Evolutionary conservation across 139 green algal genomes (phyloP).

Genomic region (Tetraselmis striata): DNA sequence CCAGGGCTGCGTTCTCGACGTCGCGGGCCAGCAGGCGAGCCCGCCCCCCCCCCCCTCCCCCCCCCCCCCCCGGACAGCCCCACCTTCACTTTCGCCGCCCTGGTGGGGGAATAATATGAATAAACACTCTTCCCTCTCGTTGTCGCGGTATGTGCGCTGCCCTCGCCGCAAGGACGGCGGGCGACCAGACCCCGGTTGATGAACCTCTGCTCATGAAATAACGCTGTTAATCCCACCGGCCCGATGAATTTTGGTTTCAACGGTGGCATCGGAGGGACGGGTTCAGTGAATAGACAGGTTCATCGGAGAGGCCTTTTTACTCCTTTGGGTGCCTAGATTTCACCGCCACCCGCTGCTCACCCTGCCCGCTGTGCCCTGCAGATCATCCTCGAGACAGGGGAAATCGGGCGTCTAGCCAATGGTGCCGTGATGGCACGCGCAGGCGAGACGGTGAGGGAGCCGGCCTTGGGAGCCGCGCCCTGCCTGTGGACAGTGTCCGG

Average conservation of each 20-base stretch:
- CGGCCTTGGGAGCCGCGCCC: not conserved
- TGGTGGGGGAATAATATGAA: no score
- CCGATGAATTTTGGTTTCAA: no score
- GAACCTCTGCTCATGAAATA: not conserved
- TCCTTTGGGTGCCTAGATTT: not conserved
- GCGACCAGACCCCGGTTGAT: no score
- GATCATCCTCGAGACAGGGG: conserved; percentile 84
- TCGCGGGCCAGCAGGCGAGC: not conserved
- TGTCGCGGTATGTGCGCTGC: no score
- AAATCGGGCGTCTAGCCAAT: conserved; percentile 88
- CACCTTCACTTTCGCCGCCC: no score
- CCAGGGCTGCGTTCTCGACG: not conserved
- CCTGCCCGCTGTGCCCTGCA: conserved; percentile 1
- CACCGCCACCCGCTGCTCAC: not conserved
- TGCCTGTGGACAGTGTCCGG: not conserved
- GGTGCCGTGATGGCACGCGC: conserved; percentile 77
- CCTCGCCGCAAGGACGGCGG: no score
- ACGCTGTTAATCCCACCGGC: not conserved
- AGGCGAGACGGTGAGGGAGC: conserved; percentile 88
- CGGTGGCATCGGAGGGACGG: no score
- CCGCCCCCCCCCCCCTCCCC: not conserved
- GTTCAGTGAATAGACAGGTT: no score
- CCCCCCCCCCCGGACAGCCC: no score
- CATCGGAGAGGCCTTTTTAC: not conserved
- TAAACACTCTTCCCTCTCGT: no score